Percentiles rank a stretch among this genome's conserved stretches.
These are phyloP conservation scores for Austropuccinia psidii DNA, from an alignment of 1,284 basidiomycete genomes.

Conservation along the genomic window DNA sequence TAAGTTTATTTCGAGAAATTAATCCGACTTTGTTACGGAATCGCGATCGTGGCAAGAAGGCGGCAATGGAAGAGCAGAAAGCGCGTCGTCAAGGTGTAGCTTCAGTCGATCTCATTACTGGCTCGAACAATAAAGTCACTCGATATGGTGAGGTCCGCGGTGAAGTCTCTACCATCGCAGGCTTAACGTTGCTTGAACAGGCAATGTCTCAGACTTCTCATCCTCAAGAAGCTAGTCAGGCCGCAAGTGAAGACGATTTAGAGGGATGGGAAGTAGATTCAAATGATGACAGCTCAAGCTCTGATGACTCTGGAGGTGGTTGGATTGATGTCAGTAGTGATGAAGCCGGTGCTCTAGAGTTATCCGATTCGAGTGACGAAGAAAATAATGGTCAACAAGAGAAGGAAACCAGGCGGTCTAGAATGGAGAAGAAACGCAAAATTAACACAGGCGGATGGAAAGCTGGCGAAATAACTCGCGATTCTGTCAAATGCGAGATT, in stretches of 20 bases:
- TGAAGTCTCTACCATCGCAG: slow-evolving; percentile 70
- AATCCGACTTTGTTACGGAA: slow-evolving; percentile 88
- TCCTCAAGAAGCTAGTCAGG: slow-evolving; percentile 61
- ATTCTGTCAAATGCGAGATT: slow-evolving; percentile 38
- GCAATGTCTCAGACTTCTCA: slow-evolving; percentile 62
- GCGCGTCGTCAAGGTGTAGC: slow-evolving; percentile 21
- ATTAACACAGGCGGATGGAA: slow-evolving; percentile 25
- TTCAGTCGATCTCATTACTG: slow-evolving; percentile 12
- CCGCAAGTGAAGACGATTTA: slow-evolving; percentile 56
- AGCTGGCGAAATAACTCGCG: slow-evolving; percentile 27
- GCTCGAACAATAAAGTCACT: slow-evolving; percentile 27
- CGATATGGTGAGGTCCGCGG: slow-evolving; percentile 56
- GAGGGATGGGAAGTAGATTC: slow-evolving; percentile 80
- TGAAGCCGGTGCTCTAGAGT: slow-evolving; percentile 58
- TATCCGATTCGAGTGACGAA: slow-evolving; percentile 82
- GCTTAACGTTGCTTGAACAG: slow-evolving; percentile 73
- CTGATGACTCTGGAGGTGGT: slow-evolving; percentile 55
- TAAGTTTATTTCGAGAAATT: slow-evolving; percentile 91
- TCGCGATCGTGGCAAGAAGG: slow-evolving; percentile 60
- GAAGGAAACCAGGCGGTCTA: not conserved
- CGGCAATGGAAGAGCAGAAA: slow-evolving; percentile 36
- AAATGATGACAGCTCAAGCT: slow-evolving; percentile 52
- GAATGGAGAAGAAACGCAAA: slow-evolving; percentile 36
- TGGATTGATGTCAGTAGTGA: slow-evolving; percentile 83
- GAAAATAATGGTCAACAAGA: slow-evolving; percentile 47